phyloP scores from a whole-genome alignment of 2,329 filamentous ascomycete species.

The Pseudopithomyces chartarum region DNA sequence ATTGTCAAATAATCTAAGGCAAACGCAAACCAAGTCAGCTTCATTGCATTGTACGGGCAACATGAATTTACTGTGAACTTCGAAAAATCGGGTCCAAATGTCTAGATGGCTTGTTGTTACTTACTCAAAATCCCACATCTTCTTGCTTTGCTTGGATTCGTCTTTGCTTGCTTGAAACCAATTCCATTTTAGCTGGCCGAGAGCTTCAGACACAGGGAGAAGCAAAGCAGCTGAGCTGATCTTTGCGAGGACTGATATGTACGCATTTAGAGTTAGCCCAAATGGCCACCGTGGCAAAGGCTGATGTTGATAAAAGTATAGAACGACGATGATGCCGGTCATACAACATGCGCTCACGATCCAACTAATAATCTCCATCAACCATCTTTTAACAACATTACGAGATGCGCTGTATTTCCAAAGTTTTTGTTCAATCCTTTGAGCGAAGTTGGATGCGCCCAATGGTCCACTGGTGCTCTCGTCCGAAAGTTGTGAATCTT shows the following conservation, averaged over 20 bases:
- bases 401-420: conserved; percentile 16
- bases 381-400: conserved; percentile 21
- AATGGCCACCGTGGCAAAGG: conserved; percentile 5
- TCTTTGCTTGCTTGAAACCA: conserved; percentile 18
- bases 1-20: conserved; percentile 10
- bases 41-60: no score
- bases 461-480: no score
- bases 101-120: background rate
- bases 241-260: conserved; percentile 20
- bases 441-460: no score
- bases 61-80: no score
- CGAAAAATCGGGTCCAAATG: no score
- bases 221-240: conserved; percentile 25
- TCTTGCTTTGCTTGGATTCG: conserved; percentile 10
- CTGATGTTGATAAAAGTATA: background rate
- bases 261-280: conserved; percentile 20
- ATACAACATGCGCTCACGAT: conserved; percentile 19
- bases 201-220: conserved; percentile 27
- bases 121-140: conserved; percentile 37
- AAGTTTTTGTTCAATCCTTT: conserved; percentile 17
- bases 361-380: conserved; percentile 22
- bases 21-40: no score
- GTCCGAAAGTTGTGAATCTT: no score
- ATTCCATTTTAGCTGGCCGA: conserved; percentile 35
- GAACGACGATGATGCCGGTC: conserved; percentile 11